Conservation (phyloP, 164 flowering plant genomes). For the Kalanchoe fedtschenkoi region DNA sequence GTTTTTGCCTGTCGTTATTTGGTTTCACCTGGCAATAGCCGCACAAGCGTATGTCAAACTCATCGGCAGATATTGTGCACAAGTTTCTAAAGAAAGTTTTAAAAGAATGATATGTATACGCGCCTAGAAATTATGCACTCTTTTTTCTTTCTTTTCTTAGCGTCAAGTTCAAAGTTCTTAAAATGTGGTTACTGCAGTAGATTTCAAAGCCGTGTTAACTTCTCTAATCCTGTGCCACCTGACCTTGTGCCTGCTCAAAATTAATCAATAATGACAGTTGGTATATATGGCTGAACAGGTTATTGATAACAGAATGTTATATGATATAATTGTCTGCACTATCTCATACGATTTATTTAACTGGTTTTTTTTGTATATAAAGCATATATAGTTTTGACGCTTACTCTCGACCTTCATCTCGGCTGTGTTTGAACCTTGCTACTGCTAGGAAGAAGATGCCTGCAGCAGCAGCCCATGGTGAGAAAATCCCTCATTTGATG, state of each 20-base stretch:
- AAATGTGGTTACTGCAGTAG: too few species aligned
- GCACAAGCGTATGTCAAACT: neutral
- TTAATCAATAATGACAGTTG: neutral
- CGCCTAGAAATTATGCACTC: neutral
- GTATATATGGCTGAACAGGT: neutral
- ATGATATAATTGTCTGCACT: neutral
- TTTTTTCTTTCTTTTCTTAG: neutral
- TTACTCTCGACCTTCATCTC: neutral
- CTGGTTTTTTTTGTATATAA: neutral
- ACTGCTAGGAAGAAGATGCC: neutral
- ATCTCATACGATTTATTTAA: neutral
- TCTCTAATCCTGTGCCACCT: too few species aligned
- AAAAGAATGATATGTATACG: too few species aligned
- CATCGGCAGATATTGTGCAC: neutral
- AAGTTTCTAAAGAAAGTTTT: too few species aligned
- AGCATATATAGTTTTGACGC: neutral
- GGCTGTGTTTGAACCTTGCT: neutral
- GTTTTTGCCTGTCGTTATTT: neutral
- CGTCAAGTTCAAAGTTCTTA: neutral
- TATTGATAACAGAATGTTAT: neutral
- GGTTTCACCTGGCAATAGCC: too few species aligned
- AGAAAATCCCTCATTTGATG: constrained; percentile 16
- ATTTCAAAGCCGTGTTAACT: too few species aligned
- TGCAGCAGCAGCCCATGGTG: neutral
- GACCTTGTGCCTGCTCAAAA: neutral